Base-by-base conservation (phyloP, 306 rosid species). In the Carpinus viminea region DNA sequence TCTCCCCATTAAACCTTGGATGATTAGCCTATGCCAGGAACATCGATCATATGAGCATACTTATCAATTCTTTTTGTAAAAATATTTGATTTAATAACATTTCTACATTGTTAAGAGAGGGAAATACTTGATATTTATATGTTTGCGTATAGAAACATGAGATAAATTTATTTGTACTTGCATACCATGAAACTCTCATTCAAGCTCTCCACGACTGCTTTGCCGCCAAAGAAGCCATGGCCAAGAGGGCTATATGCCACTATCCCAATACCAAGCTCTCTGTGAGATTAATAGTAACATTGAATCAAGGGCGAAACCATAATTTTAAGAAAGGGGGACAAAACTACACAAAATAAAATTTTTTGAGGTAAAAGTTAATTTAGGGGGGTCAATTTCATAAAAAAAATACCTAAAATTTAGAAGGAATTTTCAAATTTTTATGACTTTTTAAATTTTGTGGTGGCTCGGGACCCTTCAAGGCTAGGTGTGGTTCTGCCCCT, bases 161-260 rank as follows among this genome's bases (percentile, higher is more conserved):
- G 34, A 74, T 38, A 74, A 21, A 55, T 74, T 76, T 51, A 47
- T 54, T 8, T 68, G 28, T 43, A 77, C 76, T 50, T 45, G 38
- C 81, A 28, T 84, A 89, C 92, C 87, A 91, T 57, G 60, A 85
- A 1, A 80, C 92, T 91, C 82, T 88, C 88, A 43, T 51, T 74
- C 82, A 91, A 76, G 46, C 80, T 76, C 72, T 87, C 93, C 41
- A 74, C 62, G 38, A 85, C 87, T 11, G 91, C 93, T 75, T 89
- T 91, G 54, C 96, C 96, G 0, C 89, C 92, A 9, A 91, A 88
- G 61, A 91, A 89, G 4, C 97, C 93, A 2, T 88, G 85, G 16
- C 93, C 92, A 47, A 91, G 93, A 45, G 97, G 92, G 75, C 92
- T 86, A 79, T 89, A 89, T 47, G 91, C 86, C 31, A 91, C 93